Percentiles rank a stretch among this genome's conserved stretches.
Conservation (phyloP, 352 stramenopile species). For the Thalassiosira sp. region DNA sequence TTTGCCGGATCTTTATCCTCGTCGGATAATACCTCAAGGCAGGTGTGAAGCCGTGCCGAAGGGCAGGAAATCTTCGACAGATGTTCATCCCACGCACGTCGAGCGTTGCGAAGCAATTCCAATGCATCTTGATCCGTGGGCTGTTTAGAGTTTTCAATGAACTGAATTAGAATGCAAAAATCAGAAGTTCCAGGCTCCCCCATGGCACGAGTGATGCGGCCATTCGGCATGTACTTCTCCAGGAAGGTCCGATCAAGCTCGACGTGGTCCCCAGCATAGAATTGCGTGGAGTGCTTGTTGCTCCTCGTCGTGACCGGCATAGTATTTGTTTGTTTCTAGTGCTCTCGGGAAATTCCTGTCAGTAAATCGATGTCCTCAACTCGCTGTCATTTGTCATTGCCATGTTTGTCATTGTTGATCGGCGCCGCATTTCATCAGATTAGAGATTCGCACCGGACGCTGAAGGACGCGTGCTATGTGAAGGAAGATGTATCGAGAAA, state of each 20-base stretch:
- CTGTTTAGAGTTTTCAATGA: background rate
- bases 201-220: background rate
- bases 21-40: background rate
- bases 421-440: too few relatives aligned
- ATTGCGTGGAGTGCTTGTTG: too few relatives aligned
- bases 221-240: background rate
- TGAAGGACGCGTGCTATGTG: too few relatives aligned
- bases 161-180: background rate
- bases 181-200: conserved; percentile 2
- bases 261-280: conserved; percentile 4
- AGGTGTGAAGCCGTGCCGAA: background rate
- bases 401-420: too few relatives aligned
- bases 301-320: too few relatives aligned
- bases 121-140: background rate
- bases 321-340: too few relatives aligned
- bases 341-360: too few relatives aligned
- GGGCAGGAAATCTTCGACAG: background rate
- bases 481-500: too few relatives aligned
- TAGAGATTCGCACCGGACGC: too few relatives aligned
- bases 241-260: conserved; percentile 2
- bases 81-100: conserved; percentile 4
- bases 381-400: too few relatives aligned
- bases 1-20: background rate
- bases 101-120: background rate
- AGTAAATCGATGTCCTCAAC: too few relatives aligned